Conservation (phyloP, 2,329 filamentous ascomycete species). For the Lachnellula hyalina region DNA sequence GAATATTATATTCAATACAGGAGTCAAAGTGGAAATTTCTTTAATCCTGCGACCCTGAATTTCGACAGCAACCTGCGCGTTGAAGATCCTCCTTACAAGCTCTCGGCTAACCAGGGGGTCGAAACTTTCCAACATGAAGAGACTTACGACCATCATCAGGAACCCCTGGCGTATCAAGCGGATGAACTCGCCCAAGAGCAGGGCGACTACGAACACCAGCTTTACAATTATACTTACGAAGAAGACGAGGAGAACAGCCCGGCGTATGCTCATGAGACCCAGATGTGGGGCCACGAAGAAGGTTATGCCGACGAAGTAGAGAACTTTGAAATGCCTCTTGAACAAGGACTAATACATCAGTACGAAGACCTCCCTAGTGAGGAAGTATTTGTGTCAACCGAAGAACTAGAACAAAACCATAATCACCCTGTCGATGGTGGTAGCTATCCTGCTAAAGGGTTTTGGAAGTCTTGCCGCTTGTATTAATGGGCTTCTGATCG, state of each 20-base stretch:
- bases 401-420: neutral
- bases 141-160: neutral
- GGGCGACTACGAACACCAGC: neutral
- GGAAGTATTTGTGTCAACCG: neutral
- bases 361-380: neutral
- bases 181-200: neutral
- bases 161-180: neutral
- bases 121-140: no score
- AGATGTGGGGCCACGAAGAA: neutral
- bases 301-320: neutral
- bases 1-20: neutral
- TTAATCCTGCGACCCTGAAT: neutral
- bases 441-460: neutral
- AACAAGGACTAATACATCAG: neutral
- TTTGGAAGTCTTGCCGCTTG: constrained; percentile 12
- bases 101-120: no score
- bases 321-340: neutral
- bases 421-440: neutral
- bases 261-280: neutral
- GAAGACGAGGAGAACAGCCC: neutral
- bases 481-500: constrained; percentile 2
- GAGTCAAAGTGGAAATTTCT: neutral
- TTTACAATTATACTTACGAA: neutral
- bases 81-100: neutral
- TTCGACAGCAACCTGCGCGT: neutral